Percentiles rank a stretch among this genome's conserved stretches.
These are phyloP conservation scores for Backusella macrospora DNA, from an alignment of 192 early-diverging fungal species.

Conservation along the genomic window DNA sequence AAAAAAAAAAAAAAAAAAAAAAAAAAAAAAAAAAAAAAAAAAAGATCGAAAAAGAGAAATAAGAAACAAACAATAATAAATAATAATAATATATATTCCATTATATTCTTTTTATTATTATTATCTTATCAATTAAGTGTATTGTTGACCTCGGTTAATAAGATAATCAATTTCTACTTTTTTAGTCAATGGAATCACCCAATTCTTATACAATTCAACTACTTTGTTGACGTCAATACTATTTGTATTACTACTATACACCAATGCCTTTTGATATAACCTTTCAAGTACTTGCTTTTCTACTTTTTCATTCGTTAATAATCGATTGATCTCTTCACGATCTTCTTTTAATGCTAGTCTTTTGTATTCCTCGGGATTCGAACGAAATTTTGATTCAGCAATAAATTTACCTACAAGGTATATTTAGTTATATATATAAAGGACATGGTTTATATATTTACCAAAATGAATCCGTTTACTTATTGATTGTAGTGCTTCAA, in stretches of 20 bases:
- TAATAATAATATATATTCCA: background rate
- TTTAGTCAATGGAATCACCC: constrained; percentile 96
- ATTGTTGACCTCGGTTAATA: constrained; percentile 55
- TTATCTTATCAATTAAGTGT: background rate
- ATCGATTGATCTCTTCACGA: constrained; percentile 73
- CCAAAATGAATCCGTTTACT: constrained; percentile 95
- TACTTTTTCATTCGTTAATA: constrained; percentile 89
- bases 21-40: background rate
- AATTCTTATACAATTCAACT: constrained; percentile 88
- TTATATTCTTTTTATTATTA: background rate
- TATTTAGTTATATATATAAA: background rate
- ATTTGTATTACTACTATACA: constrained; percentile 79
- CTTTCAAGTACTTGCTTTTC: constrained; percentile 83
- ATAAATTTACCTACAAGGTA: constrained; percentile 97
- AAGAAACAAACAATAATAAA: background rate
- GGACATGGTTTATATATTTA: constrained; percentile 22
- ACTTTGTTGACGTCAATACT: constrained; percentile 81
- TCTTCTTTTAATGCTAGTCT: constrained; percentile 59
- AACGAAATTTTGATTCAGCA: constrained; percentile 97
- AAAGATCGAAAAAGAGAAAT: background rate
- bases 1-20: background rate
- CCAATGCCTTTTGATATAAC: constrained; percentile 85
- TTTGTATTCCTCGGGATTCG: constrained; percentile 48
- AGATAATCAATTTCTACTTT: constrained; percentile 95
- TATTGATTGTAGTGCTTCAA: constrained; percentile 91